Base-by-base conservation (phyloP, 2,329 filamentous ascomycete genomes). In the Monilinia aucupariae region DNA sequence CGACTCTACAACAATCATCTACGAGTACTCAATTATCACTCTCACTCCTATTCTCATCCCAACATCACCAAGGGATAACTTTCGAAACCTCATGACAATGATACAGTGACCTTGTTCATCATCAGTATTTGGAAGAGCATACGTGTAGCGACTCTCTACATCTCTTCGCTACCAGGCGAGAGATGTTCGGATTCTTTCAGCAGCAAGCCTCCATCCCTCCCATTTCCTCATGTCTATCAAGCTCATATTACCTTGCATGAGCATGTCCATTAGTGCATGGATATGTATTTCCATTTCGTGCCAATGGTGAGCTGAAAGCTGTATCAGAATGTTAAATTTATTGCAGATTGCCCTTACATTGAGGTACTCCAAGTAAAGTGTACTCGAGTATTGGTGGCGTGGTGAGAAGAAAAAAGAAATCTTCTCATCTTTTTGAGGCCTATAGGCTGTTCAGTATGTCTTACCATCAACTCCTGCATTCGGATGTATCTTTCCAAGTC, bases 351-450 rank as follows among this genome's bases (percentile, higher is more conserved):
- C 41, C 54, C 54, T 56, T 56, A 25, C 54, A 47, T 56, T 34
- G 4, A 20, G n/a, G 47, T 47, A 22, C 25, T 56, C 12, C 41
- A 47, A 34, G 27, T 12, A 17, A n/a, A 3, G 6, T n/a, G n/a
- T n/a, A n/a, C n/a, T n/a, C n/a, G n/a, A 32, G 15, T 56, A 56
- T 56, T 56, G 54, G 54, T 56, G 54, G 54, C 41, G 54, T 22
- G 13, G 27, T 30, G n/a, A 45, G n/a, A 56, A 22, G 45, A 43
- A 56, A 37, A 15, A 55, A 10, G 12, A 53, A 53, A 55, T 22
- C 15, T 13, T 43, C 25, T 45, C 12, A 45, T 32, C 3, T 22
- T 55, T 55, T 32, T 47, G 41, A 56, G 27, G 47, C 41, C 27
- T 34, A 34, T 47, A 7, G 13, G 22, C 27, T 47, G 8, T 34